Base-by-base conservation (phyloP, 768 basidiomycete species). In the Hemileccinum rubropunctum region DNA sequence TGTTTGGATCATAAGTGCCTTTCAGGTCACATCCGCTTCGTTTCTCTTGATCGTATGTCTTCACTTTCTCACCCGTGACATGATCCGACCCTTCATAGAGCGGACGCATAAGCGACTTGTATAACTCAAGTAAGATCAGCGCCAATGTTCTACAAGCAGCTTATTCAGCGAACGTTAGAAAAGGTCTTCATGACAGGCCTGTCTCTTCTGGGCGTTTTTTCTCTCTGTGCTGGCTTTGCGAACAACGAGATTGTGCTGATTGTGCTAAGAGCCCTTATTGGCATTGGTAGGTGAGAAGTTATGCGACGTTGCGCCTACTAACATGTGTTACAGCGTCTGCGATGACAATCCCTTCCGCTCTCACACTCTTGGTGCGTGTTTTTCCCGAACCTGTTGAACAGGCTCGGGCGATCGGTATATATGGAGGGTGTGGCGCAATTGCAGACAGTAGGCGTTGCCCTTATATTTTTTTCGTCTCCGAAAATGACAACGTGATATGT, bases 211-310 rank as follows among this genome's bases (percentile, higher is more conserved):
- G 77, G 77, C 4, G 40, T 76, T 32, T 62, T 78, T 20, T 72
- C 75, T 10, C 53, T 81, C 13, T 68, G 68, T 20, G 68, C 67
- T n/a, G 79, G 79, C 20, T 82, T 83, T 52, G 65, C 69, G 23
- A 48, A 66, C 20, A 65, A 71, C 58, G 74, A 78, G 55, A 72
- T 80, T 45, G 69, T 65, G 0, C 65, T 84, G 36, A 68, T 82
- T 33, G 67, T 80, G 36, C 59, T 84, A 1, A 71, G 82, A 56
- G 80, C 76, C 3, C 42, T 83, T 9, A 75, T 69, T 53, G 81
- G 82, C 17, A 68, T 75, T 32, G 71, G 78, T 39, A 47, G n/a
- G 63, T n/a, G 32, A 35, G 17, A 27, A 6, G 1, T 3, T 5
- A 32, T 5, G 14, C 0, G 18, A 10, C n/a, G 7, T 42, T 4